Conservation (phyloP, 2,329 filamentous ascomycete genomes). For the Aspergillus sp. region DNA sequence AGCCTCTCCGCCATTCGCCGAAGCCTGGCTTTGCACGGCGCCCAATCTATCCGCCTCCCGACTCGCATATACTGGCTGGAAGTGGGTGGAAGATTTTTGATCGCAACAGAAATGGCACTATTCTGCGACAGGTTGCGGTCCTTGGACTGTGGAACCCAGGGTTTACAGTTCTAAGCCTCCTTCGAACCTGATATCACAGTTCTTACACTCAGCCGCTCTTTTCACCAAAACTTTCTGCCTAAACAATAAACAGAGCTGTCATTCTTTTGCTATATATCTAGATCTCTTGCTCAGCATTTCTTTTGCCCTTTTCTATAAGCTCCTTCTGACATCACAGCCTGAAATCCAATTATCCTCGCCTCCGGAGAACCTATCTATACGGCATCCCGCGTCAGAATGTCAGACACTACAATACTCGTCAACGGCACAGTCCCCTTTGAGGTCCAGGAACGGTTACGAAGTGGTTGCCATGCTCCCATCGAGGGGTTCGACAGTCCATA, state of each 20-base stretch:
- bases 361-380: not conserved
- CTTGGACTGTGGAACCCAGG: slow-evolving; percentile 4
- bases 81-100: slow-evolving; percentile 6
- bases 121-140: slow-evolving; percentile 1
- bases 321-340: not conserved
- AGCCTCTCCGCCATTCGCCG: slow-evolving; percentile 6
- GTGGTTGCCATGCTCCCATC: slow-evolving; percentile 34
- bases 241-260: not conserved
- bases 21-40: not conserved
- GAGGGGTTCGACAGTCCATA: slow-evolving; percentile 33
- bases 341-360: not conserved
- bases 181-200: slow-evolving; percentile 5
- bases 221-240: not conserved
- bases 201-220: slow-evolving; percentile 1
- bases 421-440: slow-evolving; percentile 14
- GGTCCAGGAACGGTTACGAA: slow-evolving; percentile 17
- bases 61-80: not conserved
- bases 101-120: not conserved
- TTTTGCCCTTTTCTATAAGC: not conserved
- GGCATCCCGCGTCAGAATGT: slow-evolving; percentile 12
- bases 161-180: slow-evolving; percentile 1
- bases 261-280: slow-evolving; percentile 13
- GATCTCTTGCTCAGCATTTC: not conserved
- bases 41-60: slow-evolving; percentile 15
- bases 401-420: not conserved